Evolutionary conservation across 108 stramenopile genomes (phyloP), one percentile per base, ranked within the genome.

Genomic region (Conticribra guillardii): DNA sequence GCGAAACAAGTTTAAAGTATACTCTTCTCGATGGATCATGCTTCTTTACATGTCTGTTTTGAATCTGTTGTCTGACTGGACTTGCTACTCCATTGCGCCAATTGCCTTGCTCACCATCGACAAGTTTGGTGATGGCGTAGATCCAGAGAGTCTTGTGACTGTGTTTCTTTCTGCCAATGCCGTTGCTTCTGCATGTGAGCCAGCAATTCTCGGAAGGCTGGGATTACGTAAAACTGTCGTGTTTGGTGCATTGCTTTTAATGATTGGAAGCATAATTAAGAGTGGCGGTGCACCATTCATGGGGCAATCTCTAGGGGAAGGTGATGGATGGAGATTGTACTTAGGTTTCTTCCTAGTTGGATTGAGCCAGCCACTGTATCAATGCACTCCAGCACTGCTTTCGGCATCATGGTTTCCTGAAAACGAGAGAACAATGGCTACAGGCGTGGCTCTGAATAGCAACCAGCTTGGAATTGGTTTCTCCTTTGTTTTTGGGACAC

Each of bases 391-490:
- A n/a, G 68, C 87, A 24, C 54, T 92, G 30, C 70, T 95, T 0
- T 85, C 89, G 1, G 78, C 85, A n/a, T 85, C 86, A 23, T 95
- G 94, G 94, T 92, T 95, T 57, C 89, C 88, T 1, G 85, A 89
- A 57, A 61, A 76, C 47, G 91, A 95, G 45, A 48, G 83, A n/a
- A 90, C 83, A 14, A 64, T 90, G 80, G 92, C 92, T 2, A 86
- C 89, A 44, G 85, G 79, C 64, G 79, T 91, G 48, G 92, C 88
- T 0, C 46, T 92, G 54, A 87, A 92, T 59, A 76, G 88, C 37
- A 92, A 91, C 65, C 89, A 95, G 52, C 74, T 92, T 41, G 94
- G 94, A 54, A 89, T 95, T 64, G 82, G 84, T 8, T 87, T 76
- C 54, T 85, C 94, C 0, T 95, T 92, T 61, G 76, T 89, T 0